Evolutionary conservation across 2,329 filamentous ascomycete species (phyloP).

Genomic region (Calonectria pseudoreteaudii): DNA sequence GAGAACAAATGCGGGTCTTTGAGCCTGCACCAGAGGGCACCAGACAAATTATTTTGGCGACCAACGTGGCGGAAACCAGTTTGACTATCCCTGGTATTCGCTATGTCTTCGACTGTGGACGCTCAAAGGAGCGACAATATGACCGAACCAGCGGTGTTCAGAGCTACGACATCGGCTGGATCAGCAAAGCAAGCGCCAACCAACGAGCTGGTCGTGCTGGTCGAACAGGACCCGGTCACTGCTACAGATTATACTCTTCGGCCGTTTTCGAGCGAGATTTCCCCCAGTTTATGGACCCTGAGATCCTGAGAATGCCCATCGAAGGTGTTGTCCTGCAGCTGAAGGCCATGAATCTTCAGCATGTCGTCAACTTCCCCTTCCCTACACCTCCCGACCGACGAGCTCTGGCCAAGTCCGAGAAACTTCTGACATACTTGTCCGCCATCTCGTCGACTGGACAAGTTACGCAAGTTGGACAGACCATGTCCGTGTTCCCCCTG

Average conservation of each 20-base stretch:
- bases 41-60: conserved; percentile 88
- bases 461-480: conserved; percentile 82
- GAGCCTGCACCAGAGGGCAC: conserved; percentile 85
- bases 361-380: conserved; percentile 95
- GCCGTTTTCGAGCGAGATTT: conserved; percentile 95
- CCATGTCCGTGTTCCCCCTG: conserved; percentile 89
- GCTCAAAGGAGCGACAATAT: conserved; percentile 92
- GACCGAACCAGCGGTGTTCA: conserved; percentile 92
- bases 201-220: conserved; percentile 95
- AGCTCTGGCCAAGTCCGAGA: conserved; percentile 85
- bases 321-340: conserved; percentile 93
- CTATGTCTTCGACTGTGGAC: conserved; percentile 95
- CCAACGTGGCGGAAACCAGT: conserved; percentile 97
- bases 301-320: conserved; percentile 90
- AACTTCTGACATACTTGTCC: conserved; percentile 85
- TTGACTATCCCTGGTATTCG: conserved; percentile 95
- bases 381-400: conserved; percentile 86
- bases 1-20: conserved; percentile 92
- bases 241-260: conserved; percentile 93
- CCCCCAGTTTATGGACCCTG: conserved; percentile 84
- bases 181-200: conserved; percentile 95
- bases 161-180: conserved; percentile 95
- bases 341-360: conserved; percentile 92
- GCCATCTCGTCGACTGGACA: conserved; percentile 79
- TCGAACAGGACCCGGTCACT: conserved; percentile 94